phyloP scores from a whole-genome alignment of 805 yeast species.

The Starmerella apis region DNA sequence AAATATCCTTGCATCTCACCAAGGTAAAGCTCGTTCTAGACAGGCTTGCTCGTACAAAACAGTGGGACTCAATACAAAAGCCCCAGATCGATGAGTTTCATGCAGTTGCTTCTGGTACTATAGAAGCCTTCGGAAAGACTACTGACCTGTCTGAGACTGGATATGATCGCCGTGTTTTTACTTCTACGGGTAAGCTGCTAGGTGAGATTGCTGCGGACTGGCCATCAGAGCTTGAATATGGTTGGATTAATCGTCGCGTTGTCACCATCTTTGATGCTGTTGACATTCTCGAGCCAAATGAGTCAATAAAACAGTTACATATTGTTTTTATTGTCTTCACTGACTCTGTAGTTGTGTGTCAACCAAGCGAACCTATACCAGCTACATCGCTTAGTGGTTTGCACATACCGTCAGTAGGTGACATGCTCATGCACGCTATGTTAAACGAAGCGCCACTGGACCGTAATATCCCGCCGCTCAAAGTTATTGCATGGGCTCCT shows the following conservation, averaged over 20 bases:
- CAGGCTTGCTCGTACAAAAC: slow-evolving; percentile 44
- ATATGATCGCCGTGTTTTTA: slow-evolving; percentile 35
- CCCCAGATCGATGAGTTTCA: slow-evolving; percentile 35
- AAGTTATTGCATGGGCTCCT: slow-evolving; percentile 57
- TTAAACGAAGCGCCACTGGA: slow-evolving; percentile 70
- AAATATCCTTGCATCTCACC: slow-evolving; percentile 60
- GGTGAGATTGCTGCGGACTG: slow-evolving; percentile 76
- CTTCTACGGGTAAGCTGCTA: slow-evolving; percentile 53
- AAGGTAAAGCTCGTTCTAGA: slow-evolving; percentile 58
- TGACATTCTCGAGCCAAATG: slow-evolving; percentile 29
- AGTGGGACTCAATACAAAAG: slow-evolving; percentile 25
- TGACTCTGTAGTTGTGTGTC: slow-evolving; percentile 60
- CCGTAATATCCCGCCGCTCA: slow-evolving; percentile 50
- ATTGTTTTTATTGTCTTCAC: slow-evolving; percentile 69
- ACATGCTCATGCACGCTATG: slow-evolving; percentile 79
- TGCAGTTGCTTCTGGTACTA: slow-evolving; percentile 48
- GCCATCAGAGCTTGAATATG: slow-evolving; percentile 79
- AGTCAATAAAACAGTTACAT: slow-evolving; percentile 28
- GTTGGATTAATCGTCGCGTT: slow-evolving; percentile 79
- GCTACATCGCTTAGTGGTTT: slow-evolving; percentile 28
- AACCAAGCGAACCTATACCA: slow-evolving; percentile 39
- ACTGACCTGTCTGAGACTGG: slow-evolving; percentile 36
- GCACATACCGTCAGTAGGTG: slow-evolving; percentile 54
- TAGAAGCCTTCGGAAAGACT: slow-evolving; percentile 56
- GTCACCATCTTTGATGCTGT: slow-evolving; percentile 57